Evolutionary conservation across 1,284 basidiomycete species (phyloP).

Genomic region (Abortiporus biennis): DNA sequence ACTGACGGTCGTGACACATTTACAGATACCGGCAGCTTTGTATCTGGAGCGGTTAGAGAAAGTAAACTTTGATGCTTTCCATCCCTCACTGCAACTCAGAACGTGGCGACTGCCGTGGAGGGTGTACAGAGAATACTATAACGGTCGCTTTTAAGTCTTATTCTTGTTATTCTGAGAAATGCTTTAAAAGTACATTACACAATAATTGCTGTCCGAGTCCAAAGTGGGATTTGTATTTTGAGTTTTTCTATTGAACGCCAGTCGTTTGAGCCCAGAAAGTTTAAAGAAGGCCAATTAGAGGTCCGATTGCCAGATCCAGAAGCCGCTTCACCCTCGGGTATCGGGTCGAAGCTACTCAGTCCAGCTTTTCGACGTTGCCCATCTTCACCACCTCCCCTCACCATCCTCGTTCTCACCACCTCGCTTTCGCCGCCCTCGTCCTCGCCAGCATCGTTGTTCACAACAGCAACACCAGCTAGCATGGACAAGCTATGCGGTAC

Average conservation of each 20-base stretch:
- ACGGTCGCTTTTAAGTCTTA: slow-evolving; percentile 42
- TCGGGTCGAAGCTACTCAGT: neutral
- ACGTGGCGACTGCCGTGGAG: slow-evolving; percentile 87
- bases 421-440: slow-evolving; percentile 7
- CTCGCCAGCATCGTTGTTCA: neutral
- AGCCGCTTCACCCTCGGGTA: neutral
- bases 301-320: slow-evolving; percentile 27
- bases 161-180: neutral
- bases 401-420: slow-evolving; percentile 8
- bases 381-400: slow-evolving; percentile 12
- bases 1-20: slow-evolving; percentile 4
- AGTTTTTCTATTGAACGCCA: too few species aligned
- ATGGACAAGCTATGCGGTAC: slow-evolving; percentile 63
- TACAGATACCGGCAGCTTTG: slow-evolving; percentile 72
- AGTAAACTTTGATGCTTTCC: slow-evolving; percentile 81
- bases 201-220: too few species aligned
- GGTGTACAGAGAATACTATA: slow-evolving; percentile 74
- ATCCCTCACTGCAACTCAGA: slow-evolving; percentile 59
- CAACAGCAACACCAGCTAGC: neutral
- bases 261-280: too few species aligned
- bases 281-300: slow-evolving; percentile 35
- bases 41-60: slow-evolving; percentile 75
- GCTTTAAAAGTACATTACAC: neutral
- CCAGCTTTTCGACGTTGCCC: slow-evolving; percentile 1
- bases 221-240: too few species aligned